Evolutionary conservation across 371 early-diverging fungal species (phyloP).

Genomic region (Lichtheimia ramosa): DNA sequence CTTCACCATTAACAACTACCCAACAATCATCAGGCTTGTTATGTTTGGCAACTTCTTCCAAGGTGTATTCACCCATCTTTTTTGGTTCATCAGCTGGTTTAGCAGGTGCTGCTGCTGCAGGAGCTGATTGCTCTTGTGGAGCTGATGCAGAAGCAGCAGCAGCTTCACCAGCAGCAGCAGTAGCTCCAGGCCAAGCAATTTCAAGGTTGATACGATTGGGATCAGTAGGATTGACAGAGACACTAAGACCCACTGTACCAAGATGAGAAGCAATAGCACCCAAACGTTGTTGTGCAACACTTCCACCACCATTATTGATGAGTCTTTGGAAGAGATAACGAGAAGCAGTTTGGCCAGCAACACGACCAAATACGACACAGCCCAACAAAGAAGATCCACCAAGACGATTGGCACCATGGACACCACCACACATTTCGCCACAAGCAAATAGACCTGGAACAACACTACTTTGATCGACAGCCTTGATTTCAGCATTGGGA

Average conservation of each 20-base stretch:
- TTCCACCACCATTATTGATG: constrained; percentile 37
- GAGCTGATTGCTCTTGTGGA: constrained; percentile 21
- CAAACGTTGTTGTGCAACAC: constrained; percentile 69
- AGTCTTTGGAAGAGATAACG: constrained; percentile 62
- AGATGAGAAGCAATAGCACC: constrained; percentile 73
- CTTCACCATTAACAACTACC: constrained; percentile 92
- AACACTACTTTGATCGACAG: constrained; percentile 53
- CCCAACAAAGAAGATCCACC: constrained; percentile 69
- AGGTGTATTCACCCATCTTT: constrained; percentile 50
- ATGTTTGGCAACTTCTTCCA: constrained; percentile 85
- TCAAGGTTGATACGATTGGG: constrained; percentile 66
- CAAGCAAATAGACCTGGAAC: constrained; percentile 87
- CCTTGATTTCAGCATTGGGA: constrained; percentile 74
- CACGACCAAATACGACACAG: constrained; percentile 96
- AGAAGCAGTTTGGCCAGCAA: constrained; percentile 83
- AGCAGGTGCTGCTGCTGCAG: constrained; percentile 31
- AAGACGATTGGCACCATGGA: constrained; percentile 56
- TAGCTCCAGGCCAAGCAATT: constrained; percentile 53
- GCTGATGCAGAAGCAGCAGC: constrained; percentile 25
- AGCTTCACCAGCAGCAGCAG: constrained; percentile 18
- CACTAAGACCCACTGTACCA: constrained; percentile 60
- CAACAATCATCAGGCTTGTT: constrained; percentile 90
- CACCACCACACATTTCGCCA: constrained; percentile 83
- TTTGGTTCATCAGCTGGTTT: constrained; percentile 34
- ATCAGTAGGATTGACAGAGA: constrained; percentile 46